A percentile compares a stretch with the other conserved stretches of the same genome.
Conservation (phyloP, 2,329 filamentous ascomycete genomes). For the Pseudogymnoascus sp. region DNA sequence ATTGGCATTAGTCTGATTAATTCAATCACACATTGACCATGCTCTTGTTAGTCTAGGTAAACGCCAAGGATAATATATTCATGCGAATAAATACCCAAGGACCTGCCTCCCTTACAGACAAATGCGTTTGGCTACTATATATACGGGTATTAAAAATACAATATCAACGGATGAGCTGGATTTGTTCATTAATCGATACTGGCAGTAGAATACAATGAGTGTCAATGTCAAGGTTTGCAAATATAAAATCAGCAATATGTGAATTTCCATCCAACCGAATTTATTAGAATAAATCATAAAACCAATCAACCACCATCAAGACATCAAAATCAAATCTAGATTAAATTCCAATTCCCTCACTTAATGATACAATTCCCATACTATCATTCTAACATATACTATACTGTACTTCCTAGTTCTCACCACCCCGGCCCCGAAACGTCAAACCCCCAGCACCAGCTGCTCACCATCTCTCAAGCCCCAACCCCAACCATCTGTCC, state of each 20-base stretch:
- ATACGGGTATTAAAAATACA: neutral
- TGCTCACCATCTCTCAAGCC: neutral
- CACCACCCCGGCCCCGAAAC: neutral
- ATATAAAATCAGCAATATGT: neutral
- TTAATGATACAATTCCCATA: neutral
- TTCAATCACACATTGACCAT: no score
- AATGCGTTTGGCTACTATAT: neutral
- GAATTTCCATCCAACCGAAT: neutral
- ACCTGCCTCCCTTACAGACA: neutral
- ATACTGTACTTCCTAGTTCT: neutral
- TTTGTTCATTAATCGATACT: neutral
- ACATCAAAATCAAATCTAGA: neutral
- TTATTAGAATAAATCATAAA: neutral
- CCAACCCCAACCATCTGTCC: neutral
- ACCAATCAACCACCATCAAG: neutral
- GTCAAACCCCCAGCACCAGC: neutral
- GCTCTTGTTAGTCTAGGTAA: no score
- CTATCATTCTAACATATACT: neutral
- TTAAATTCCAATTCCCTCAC: neutral
- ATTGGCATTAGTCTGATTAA: no score
- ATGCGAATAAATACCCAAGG: no score
- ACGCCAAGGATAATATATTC: no score
- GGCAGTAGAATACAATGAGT: neutral
- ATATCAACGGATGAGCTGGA: neutral
- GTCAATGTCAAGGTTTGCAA: neutral